Percentiles rank a stretch among this genome's conserved stretches.
phyloP scores from a whole-genome alignment of 495 filamentous ascomycete species.

The Terfezia boudieri region DNA sequence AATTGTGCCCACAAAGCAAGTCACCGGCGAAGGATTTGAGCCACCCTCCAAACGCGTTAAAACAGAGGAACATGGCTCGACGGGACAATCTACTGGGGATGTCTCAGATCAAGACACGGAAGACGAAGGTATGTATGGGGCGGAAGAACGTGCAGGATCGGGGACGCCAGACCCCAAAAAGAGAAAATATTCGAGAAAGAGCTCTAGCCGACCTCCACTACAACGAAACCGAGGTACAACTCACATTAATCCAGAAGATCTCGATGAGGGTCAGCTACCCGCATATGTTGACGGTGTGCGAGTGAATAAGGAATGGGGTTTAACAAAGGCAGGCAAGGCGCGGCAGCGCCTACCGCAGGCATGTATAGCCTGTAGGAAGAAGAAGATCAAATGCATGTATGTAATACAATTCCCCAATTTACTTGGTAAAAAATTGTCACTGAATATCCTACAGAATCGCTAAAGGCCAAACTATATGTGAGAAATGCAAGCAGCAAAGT shows the following conservation, averaged over 20 bases:
- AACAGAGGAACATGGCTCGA: background rate
- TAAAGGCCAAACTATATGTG: background rate
- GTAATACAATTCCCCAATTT: slow-evolving; percentile 1
- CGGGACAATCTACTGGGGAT: background rate
- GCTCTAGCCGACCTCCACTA: background rate
- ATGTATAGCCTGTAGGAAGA: slow-evolving; percentile 15
- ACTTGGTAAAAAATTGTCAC: background rate
- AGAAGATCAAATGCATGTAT: slow-evolving; percentile 21
- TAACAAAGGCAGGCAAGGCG: slow-evolving; percentile 18
- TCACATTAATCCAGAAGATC: background rate
- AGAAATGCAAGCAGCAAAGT: background rate
- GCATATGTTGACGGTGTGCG: background rate
- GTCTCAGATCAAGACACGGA: background rate
- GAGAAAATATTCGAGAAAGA: background rate
- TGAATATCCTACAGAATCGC: slow-evolving; percentile 4
- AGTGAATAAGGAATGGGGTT: slow-evolving; percentile 13
- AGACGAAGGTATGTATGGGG: background rate
- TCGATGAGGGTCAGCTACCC: background rate
- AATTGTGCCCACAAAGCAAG: background rate
- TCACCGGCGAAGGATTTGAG: background rate
- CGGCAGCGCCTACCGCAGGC: slow-evolving; percentile 16
- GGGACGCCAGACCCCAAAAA: background rate
- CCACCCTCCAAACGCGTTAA: background rate
- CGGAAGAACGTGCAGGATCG: background rate
- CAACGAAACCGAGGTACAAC: background rate